phyloP scores from a whole-genome alignment of 2,329 filamentous ascomycete species.

The Xenoacremonium recifei region DNA sequence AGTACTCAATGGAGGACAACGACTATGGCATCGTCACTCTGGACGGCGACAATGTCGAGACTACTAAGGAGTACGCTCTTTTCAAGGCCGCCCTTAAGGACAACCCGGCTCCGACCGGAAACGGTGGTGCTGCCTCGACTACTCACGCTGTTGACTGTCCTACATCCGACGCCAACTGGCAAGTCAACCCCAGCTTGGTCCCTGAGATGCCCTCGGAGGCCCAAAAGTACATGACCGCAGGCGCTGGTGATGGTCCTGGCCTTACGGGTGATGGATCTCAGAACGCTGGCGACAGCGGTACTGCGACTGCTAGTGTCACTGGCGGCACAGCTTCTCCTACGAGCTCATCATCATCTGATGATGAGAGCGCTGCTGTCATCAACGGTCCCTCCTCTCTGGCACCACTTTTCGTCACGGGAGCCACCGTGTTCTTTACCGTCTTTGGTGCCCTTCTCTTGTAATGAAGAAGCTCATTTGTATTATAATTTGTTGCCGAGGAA shows the following conservation, averaged over 20 bases:
- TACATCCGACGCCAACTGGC: constrained; percentile 47
- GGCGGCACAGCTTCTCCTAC: constrained; percentile 31
- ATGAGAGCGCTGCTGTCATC: constrained; percentile 30
- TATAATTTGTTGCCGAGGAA: too few relatives aligned
- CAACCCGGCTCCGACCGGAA: constrained; percentile 50
- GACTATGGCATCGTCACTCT: constrained; percentile 78
- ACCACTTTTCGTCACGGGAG: constrained; percentile 35
- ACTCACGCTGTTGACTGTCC: constrained; percentile 50
- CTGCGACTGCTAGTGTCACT: constrained; percentile 43
- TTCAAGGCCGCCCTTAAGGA: constrained; percentile 48
- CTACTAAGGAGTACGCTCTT: constrained; percentile 59
- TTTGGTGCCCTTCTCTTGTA: constrained; percentile 41
- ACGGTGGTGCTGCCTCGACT: constrained; percentile 48
- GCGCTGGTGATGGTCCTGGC: constrained; percentile 54
- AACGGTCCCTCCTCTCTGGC: constrained; percentile 26
- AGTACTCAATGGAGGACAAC: constrained; percentile 81
- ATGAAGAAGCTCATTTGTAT: constrained; percentile 7
- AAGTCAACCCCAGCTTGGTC: constrained; percentile 48
- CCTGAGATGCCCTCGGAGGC: constrained; percentile 53
- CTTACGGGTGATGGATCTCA: constrained; percentile 54
- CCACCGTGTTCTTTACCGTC: constrained; percentile 35
- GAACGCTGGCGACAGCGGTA: constrained; percentile 45
- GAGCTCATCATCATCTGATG: constrained; percentile 19
- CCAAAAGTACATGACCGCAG: constrained; percentile 51
- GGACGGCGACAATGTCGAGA: constrained; percentile 50